Evolutionary conservation across 2,329 filamentous ascomycete genomes (phyloP), one percentile per base, ranked within the genome.

Genomic region (Fusarium domesticum): DNA sequence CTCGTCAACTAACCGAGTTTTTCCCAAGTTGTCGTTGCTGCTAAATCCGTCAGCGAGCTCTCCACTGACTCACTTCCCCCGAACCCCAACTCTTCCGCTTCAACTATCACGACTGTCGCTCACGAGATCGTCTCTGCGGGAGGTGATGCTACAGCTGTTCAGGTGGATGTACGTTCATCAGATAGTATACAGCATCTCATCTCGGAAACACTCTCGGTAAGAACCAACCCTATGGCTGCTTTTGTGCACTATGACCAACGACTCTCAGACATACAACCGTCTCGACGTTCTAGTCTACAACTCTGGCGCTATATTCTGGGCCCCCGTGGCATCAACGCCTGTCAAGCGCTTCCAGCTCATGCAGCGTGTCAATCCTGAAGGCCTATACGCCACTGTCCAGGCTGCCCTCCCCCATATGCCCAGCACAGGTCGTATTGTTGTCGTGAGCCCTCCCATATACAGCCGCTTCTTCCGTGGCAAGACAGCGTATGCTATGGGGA

Each of bases 401-500:
- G 82, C 83, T 5, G 69, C 75, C 2, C 72, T 93, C 16, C 87
- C 88, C 2, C 73, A 84, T 47, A 83, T 92, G 47, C 48, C 70
- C 58, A 68, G 50, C 14, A 74, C 70, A 18, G 86, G 82, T 0
- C 69, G 89, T 18, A 80, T 95, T 49, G 71, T 95, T 35, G 85
- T 93, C 42, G 85, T 95, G 42, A 87, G 83, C 59, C 89, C 89
- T 18, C 89, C 89, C 2, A 91, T 95, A 45, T 95, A 95, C 66
- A 86, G 81, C 51, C 76, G 89, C 20, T 95, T 95, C 67, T 91
- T 93, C 65, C 71, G 86, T 17, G 89, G 89, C 10, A 95, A 95
- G 75, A 87, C 88, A 2, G 87, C 85, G 12, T 95, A 95, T 68
- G 87, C 89, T 3, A 75, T 82, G 67, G 82, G 83, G 2, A 93